A percentile compares a stretch with the other conserved stretches of the same genome.
Evolutionary conservation across 2,329 filamentous ascomycete genomes (phyloP).

Genomic region (Alternaria consortialis): DNA sequence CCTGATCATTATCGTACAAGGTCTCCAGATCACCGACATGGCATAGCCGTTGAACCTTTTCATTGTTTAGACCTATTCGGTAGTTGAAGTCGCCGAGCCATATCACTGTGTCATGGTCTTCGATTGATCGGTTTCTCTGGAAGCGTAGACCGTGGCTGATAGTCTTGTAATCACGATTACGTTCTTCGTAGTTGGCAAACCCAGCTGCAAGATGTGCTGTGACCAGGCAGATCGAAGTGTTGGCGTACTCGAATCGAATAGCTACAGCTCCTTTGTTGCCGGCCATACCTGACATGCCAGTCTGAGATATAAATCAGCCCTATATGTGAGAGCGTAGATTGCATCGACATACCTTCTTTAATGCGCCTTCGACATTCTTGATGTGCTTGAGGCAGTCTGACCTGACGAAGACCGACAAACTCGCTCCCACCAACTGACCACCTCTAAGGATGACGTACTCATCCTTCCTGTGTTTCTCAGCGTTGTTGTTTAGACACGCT

Average conservation of each 20-base stretch:
- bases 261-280: slow-evolving; percentile 98
- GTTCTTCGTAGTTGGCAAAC: slow-evolving; percentile 95
- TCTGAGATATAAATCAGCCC: slow-evolving; percentile 56
- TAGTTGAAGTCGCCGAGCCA: slow-evolving; percentile 99
- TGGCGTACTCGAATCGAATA: slow-evolving; percentile 93
- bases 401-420: slow-evolving; percentile 89
- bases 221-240: slow-evolving; percentile 91
- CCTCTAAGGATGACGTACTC: slow-evolving; percentile 90
- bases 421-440: slow-evolving; percentile 93
- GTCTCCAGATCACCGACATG: slow-evolving; percentile 76
- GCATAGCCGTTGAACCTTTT: slow-evolving; percentile 78
- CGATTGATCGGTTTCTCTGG: slow-evolving; percentile 87
- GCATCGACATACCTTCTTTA: slow-evolving; percentile 74
- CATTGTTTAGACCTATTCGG: slow-evolving; percentile 84
- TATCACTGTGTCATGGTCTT: slow-evolving; percentile 85
- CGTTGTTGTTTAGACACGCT: slow-evolving; percentile 76
- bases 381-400: slow-evolving; percentile 79
- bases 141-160: slow-evolving; percentile 89
- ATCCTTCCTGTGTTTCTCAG: slow-evolving; percentile 70
- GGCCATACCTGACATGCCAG: slow-evolving; percentile 93
- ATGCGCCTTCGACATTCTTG: slow-evolving; percentile 94
- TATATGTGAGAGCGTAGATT: neutral
- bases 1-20: slow-evolving; percentile 91
- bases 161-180: slow-evolving; percentile 90
- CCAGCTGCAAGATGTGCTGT: slow-evolving; percentile 96